These are phyloP conservation scores for Plectranthus barbatus DNA, from an alignment of 257 asterid genomes.

Conservation along the genomic window DNA sequence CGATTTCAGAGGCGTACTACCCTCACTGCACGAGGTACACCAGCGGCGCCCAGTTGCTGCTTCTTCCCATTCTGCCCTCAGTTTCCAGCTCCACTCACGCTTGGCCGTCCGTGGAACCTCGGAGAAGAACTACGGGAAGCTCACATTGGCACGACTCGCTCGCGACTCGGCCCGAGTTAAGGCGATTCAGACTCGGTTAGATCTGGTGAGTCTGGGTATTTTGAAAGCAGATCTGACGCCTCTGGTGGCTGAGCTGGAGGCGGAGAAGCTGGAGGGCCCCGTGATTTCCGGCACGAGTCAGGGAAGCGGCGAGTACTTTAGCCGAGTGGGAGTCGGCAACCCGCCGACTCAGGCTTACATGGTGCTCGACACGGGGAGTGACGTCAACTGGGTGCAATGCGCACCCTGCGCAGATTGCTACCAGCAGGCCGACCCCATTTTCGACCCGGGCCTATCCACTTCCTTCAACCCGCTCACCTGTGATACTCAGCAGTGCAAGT, in stretches of 20 bases:
- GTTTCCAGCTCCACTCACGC: conserved; percentile 61
- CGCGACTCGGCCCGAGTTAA: conserved; percentile 75
- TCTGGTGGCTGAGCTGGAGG: conserved; percentile 36
- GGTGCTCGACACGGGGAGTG: conserved; percentile 95
- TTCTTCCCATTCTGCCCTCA: conserved; percentile 24
- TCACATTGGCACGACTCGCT: conserved; percentile 51
- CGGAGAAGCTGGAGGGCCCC: conserved; percentile 52
- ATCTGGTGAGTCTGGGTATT: conserved; percentile 54
- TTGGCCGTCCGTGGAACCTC: conserved; percentile 37
- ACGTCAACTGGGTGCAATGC: conserved; percentile 92
- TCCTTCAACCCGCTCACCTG: conserved; percentile 62
- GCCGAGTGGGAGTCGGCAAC: conserved; percentile 74
- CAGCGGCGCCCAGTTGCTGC: conserved; percentile 15
- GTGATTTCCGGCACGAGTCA: conserved; percentile 86
- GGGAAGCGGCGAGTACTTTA: conserved; percentile 96
- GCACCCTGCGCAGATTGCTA: conserved; percentile 91
- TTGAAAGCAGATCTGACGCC: conserved; percentile 64
- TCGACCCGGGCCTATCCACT: conserved; percentile 64
- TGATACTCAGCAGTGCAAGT: conserved; percentile 58
- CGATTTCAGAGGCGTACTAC: conserved; percentile 20
- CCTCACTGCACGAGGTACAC: conserved; percentile 30
- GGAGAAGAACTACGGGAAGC: conserved; percentile 42
- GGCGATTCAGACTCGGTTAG: conserved; percentile 63
- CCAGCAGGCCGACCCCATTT: conserved; percentile 95
- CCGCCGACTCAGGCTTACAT: conserved; percentile 64